A percentile compares a stretch with the other conserved stretches of the same genome.
Conservation (phyloP, 352 stramenopile species). For the Phytophthora nicotianae region DNA sequence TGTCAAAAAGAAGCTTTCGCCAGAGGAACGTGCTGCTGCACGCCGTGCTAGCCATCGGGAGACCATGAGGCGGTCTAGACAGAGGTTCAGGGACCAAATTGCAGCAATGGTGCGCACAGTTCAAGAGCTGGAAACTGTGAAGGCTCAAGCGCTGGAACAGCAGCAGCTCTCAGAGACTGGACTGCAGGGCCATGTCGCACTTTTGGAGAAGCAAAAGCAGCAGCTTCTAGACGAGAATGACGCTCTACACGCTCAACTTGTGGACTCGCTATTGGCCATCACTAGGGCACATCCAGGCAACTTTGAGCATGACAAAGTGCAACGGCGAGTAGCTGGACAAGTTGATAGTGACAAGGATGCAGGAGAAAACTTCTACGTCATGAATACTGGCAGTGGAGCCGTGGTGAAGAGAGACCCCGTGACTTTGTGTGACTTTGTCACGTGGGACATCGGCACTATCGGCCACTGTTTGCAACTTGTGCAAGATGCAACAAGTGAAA, state of each 20-base stretch:
- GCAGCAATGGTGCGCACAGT: conserved; percentile 38
- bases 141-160: conserved; percentile 19
- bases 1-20: conserved; percentile 19
- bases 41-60: conserved; percentile 37
- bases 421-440: conserved; percentile 47
- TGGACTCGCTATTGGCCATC: conserved; percentile 39
- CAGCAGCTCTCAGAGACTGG: conserved; percentile 4
- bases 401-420: conserved; percentile 25
- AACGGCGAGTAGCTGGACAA: neutral
- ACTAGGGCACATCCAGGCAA: conserved; percentile 27
- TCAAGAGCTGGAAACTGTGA: conserved; percentile 27
- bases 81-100: conserved; percentile 42
- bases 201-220: conserved; percentile 29
- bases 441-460: conserved; percentile 36
- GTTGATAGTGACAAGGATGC: neutral
- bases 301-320: conserved; percentile 31
- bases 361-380: conserved; percentile 22
- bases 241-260: conserved; percentile 36
- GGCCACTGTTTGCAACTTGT: conserved; percentile 40
- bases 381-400: neutral
- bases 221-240: conserved; percentile 35
- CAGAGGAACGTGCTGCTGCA: conserved; percentile 26
- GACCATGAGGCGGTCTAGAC: conserved; percentile 41
- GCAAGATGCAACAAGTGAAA: conserved; percentile 28
- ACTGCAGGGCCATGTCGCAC: conserved; percentile 29